Evolutionary conservation across 441 rosid genomes (phyloP).

Genomic region (California macrophylla): DNA sequence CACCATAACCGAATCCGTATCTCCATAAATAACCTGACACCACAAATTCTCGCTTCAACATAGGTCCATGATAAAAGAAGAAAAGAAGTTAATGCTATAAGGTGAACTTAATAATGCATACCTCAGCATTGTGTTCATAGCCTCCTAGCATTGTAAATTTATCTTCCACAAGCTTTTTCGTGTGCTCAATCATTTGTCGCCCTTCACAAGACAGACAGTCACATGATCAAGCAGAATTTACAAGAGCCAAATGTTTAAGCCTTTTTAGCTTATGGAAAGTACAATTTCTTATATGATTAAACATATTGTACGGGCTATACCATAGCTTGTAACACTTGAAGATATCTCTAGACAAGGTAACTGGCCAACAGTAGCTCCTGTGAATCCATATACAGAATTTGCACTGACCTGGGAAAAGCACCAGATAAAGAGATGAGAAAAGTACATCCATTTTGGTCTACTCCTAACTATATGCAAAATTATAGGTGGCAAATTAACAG

Average conservation of each 20-base stretch:
- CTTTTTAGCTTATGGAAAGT: constrained; percentile 10
- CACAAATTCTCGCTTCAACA: constrained; percentile 11
- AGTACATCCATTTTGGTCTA: too few species aligned
- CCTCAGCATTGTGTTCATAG: constrained; percentile 86
- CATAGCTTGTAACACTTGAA: constrained; percentile 97
- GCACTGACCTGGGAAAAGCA: constrained; percentile 69
- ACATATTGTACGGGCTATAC: constrained; percentile 29
- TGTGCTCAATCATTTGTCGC: constrained; percentile 96
- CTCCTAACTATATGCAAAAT: constrained; percentile 2
- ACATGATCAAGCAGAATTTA: constrained; percentile 24
- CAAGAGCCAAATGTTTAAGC: constrained; percentile 7
- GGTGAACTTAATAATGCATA: constrained; percentile 7
- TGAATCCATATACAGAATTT: constrained; percentile 95
- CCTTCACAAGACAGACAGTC: constrained; percentile 41
- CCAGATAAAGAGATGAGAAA: constrained; percentile 16
- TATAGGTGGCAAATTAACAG: constrained; percentile 7
- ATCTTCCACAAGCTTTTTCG: constrained; percentile 81
- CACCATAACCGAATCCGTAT: constrained; percentile 99
- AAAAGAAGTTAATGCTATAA: background rate
- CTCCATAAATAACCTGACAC: constrained; percentile 86
- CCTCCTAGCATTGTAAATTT: constrained; percentile 67
- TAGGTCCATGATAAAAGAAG: background rate
- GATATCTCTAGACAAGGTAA: constrained; percentile 94
- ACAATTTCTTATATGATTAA: background rate
- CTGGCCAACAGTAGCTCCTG: constrained; percentile 91